Percentiles rank a stretch among this genome's conserved stretches.
These are phyloP conservation scores for Penicillium nucicola DNA, from an alignment of 495 filamentous ascomycete genomes.

Conservation along the genomic window DNA sequence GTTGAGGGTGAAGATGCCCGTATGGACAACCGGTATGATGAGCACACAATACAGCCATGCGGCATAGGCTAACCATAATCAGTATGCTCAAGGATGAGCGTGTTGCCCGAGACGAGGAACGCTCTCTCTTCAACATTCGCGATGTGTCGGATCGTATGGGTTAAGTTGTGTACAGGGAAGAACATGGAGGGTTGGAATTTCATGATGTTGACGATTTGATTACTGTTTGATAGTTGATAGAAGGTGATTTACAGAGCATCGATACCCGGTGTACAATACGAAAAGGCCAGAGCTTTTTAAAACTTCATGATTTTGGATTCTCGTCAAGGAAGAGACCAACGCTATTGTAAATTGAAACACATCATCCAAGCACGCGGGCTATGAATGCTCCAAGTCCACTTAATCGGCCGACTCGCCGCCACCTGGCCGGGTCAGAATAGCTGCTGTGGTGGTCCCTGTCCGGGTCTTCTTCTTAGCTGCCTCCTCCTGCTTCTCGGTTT, in stretches of 20 bases:
- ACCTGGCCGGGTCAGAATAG: conserved; percentile 69
- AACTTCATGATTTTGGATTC: conserved; percentile 25
- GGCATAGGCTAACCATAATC: conserved; percentile 4
- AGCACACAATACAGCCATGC: background rate
- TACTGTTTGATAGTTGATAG: conserved; percentile 12
- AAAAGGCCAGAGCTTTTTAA: conserved; percentile 10
- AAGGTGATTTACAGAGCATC: conserved; percentile 8
- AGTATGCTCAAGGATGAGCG: conserved; percentile 95
- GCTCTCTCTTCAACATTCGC: conserved; percentile 71
- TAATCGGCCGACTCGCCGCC: conserved; percentile 40
- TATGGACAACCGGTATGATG: conserved; percentile 60
- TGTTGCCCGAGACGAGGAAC: conserved; percentile 56
- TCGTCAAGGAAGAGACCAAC: conserved; percentile 24
- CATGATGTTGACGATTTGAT: conserved; percentile 35
- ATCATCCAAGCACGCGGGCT: conserved; percentile 9
- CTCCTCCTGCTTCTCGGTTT: conserved; percentile 98
- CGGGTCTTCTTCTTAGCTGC: conserved; percentile 93
- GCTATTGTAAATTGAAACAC: conserved; percentile 29
- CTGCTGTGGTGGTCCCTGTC: conserved; percentile 70
- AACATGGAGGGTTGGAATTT: conserved; percentile 5
- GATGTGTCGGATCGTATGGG: conserved; percentile 72
- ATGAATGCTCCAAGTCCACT: conserved; percentile 6
- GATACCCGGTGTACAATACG: conserved; percentile 25
- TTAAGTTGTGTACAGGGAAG: conserved; percentile 28
- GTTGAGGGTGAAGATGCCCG: conserved; percentile 89